A percentile compares a stretch with the other conserved stretches of the same genome.
phyloP scores from a whole-genome alignment of 805 yeast species.

The Wickerhamiella cacticola region DNA sequence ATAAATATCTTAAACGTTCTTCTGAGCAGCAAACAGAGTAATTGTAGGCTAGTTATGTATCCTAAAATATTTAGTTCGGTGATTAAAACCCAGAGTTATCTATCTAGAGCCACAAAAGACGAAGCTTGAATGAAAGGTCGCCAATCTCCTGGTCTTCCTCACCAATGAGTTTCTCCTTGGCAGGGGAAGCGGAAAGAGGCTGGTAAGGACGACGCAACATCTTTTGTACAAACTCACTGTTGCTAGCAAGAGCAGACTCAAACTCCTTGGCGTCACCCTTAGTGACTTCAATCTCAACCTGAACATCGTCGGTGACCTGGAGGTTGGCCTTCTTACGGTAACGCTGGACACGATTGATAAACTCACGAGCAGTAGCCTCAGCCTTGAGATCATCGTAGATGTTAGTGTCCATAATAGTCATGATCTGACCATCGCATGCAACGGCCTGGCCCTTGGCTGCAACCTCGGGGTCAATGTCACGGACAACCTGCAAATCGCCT shows the following conservation, averaged over 20 bases:
- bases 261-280: constrained; percentile 44
- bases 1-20: background rate
- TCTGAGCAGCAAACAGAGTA: too few relatives aligned
- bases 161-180: constrained; percentile 43
- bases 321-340: constrained; percentile 92
- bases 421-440: constrained; percentile 79
- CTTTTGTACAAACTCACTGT: constrained; percentile 60
- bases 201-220: constrained; percentile 59
- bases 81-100: too few relatives aligned
- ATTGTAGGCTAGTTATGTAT: too few relatives aligned
- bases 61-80: too few relatives aligned
- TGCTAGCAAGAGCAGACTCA: constrained; percentile 46
- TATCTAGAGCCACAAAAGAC: constrained; percentile 60
- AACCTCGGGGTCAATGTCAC: constrained; percentile 62
- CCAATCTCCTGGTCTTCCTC: constrained; percentile 79
- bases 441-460: constrained; percentile 65
- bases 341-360: constrained; percentile 93
- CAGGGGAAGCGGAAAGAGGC: constrained; percentile 34
- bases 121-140: constrained; percentile 65
- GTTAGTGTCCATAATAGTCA: constrained; percentile 78
- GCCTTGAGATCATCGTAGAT: constrained; percentile 77
- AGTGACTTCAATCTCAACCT: constrained; percentile 62
- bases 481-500: constrained; percentile 81
- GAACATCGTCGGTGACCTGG: constrained; percentile 88
- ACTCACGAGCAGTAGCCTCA: constrained; percentile 94